phyloP scores from a whole-genome alignment of 202 grass and related monocot genomes.

The Musa balbisiana region DNA sequence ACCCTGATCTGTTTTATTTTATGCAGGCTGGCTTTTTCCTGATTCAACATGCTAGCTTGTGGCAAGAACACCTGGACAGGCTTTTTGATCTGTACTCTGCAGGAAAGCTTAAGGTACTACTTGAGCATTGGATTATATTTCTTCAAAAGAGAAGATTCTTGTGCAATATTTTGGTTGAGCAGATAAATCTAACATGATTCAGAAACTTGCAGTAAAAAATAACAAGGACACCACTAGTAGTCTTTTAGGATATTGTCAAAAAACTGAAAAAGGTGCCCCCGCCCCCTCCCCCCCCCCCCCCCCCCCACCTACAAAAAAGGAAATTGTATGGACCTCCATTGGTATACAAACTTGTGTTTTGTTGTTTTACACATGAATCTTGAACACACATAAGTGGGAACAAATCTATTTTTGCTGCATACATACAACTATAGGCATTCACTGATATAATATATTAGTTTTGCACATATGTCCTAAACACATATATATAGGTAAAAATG shows the following conservation, averaged over 20 bases:
- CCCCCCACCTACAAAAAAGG: too few relatives aligned
- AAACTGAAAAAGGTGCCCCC: too few relatives aligned
- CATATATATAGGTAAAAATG: too few relatives aligned
- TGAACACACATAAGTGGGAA: not conserved
- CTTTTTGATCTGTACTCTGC: slow-evolving; percentile 55
- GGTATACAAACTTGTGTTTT: not conserved
- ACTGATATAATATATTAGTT: too few relatives aligned
- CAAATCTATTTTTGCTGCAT: too few relatives aligned
- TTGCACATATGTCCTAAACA: too few relatives aligned
- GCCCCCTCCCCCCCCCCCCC: too few relatives aligned
- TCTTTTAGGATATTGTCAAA: too few relatives aligned
- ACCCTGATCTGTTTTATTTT: not conserved
- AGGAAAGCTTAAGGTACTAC: slow-evolving; percentile 70
- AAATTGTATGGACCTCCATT: too few relatives aligned
- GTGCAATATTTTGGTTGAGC: not conserved
- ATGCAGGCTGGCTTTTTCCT: slow-evolving; percentile 79
- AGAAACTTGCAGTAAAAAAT: too few relatives aligned
- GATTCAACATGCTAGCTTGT: slow-evolving; percentile 52
- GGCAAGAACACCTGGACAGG: slow-evolving; percentile 69
- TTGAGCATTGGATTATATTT: not conserved
- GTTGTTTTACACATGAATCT: not conserved
- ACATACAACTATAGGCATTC: too few relatives aligned
- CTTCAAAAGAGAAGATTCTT: not conserved
- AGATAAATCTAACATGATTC: not conserved
- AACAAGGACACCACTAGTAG: too few relatives aligned